Conservation (phyloP, 2,329 filamentous ascomycete genomes). For the Mycocentrospora acerina region DNA sequence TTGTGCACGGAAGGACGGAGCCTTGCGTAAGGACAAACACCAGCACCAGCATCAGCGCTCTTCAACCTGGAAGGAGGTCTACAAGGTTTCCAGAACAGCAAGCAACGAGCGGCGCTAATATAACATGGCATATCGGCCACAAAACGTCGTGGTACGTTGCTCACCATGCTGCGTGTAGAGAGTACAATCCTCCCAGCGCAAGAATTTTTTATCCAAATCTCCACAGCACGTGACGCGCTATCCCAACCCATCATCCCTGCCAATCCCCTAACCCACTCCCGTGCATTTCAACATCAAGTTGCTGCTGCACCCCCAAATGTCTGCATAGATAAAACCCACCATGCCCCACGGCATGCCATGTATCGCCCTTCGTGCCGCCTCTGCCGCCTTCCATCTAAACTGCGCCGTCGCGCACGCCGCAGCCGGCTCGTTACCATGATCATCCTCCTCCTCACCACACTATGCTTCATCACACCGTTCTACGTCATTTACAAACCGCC, state of each 20-base stretch:
- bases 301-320: slow-evolving; percentile 2
- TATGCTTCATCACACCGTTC: slow-evolving; percentile 37
- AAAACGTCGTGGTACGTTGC: too few relatives aligned
- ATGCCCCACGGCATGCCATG: slow-evolving; percentile 19
- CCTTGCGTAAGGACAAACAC: too few relatives aligned
- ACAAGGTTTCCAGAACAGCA: too few relatives aligned
- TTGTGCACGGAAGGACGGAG: too few relatives aligned
- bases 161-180: too few relatives aligned
- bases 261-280: slow-evolving; percentile 9
- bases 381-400: slow-evolving; percentile 38
- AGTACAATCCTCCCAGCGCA: too few relatives aligned
- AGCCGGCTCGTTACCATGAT: slow-evolving; percentile 42
- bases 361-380: slow-evolving; percentile 30
- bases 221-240: slow-evolving; percentile 16
- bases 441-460: slow-evolving; percentile 24
- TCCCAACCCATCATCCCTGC: slow-evolving; percentile 6
- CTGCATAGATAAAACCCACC: too few relatives aligned
- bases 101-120: too few relatives aligned
- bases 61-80: too few relatives aligned
- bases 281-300: background rate
- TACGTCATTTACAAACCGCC: slow-evolving; percentile 85
- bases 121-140: too few relatives aligned
- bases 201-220: slow-evolving; percentile 9
- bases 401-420: slow-evolving; percentile 40
- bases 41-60: too few relatives aligned